These are phyloP conservation scores for Zymoseptoria brevis DNA, from an alignment of 2,329 filamentous ascomycete genomes.

Conservation along the genomic window DNA sequence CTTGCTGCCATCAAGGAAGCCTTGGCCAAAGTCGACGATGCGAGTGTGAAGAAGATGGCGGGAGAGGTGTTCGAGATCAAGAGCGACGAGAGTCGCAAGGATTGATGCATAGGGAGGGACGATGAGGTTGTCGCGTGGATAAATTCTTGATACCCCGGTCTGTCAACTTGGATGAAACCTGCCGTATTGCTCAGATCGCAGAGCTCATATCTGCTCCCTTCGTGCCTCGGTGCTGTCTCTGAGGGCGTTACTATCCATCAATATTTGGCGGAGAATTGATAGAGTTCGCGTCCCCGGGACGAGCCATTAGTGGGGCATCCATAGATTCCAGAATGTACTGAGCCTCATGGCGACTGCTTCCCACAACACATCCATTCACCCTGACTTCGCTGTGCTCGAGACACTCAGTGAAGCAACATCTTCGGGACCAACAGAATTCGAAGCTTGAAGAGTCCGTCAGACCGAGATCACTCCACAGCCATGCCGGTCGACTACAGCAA, in stretches of 20 bases:
- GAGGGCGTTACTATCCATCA: too few species aligned
- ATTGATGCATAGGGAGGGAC: conserved; percentile 6
- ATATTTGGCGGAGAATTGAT: too few species aligned
- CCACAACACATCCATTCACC: not conserved
- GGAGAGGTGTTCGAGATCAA: conserved; percentile 42
- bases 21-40: conserved; percentile 45
- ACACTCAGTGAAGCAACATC: too few species aligned
- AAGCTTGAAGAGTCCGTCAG: too few species aligned
- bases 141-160: not conserved
- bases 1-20: conserved; percentile 49
- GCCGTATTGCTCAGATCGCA: too few species aligned
- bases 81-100: conserved; percentile 24
- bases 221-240: too few species aligned
- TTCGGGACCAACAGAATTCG: too few species aligned
- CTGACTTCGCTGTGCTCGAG: not conserved
- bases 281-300: not conserved
- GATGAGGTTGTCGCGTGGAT: not conserved
- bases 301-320: not conserved
- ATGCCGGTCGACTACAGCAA: conserved; percentile 65
- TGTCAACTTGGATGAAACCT: not conserved
- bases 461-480: not conserved
- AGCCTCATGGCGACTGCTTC: not conserved
- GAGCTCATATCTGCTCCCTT: too few species aligned
- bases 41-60: conserved; percentile 47
- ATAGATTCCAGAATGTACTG: not conserved